phyloP scores from a whole-genome alignment of 139 green algal species.

The Closterium sp. region DNA sequence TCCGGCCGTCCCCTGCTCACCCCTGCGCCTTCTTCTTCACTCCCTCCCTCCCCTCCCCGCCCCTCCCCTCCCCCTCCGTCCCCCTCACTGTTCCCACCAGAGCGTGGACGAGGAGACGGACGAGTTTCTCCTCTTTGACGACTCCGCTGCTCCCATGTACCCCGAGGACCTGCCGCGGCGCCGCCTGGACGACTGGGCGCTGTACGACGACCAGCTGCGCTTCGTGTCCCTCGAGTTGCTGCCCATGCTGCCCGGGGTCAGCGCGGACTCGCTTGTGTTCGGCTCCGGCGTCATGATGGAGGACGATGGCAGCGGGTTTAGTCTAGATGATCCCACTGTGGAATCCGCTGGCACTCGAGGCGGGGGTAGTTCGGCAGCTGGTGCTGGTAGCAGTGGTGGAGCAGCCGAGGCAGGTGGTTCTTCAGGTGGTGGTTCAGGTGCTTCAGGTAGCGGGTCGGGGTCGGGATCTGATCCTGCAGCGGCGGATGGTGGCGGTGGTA shows the following conservation, averaged over 20 bases:
- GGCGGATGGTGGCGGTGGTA: slow-evolving; percentile 51
- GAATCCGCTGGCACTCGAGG: not conserved
- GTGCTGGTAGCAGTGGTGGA: not conserved
- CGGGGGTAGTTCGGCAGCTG: not conserved
- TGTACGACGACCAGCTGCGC: slow-evolving; percentile 47
- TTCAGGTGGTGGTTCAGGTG: not conserved
- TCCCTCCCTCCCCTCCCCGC: not conserved
- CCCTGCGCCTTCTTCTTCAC: not conserved
- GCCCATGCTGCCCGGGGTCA: slow-evolving; percentile 79
- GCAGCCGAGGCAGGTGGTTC: not conserved
- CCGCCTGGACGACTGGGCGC: slow-evolving; percentile 61
- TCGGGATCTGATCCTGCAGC: not conserved
- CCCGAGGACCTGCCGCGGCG: slow-evolving; percentile 74
- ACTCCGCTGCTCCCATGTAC: slow-evolving; percentile 66
- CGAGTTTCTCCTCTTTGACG: slow-evolving; percentile 81
- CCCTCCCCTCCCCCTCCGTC: not conserved
- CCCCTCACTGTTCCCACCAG: not conserved
- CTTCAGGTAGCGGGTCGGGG: not conserved
- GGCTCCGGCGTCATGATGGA: slow-evolving; percentile 75
- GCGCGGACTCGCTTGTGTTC: slow-evolving; percentile 82
- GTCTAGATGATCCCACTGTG: slow-evolving; percentile 29
- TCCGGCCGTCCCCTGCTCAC: not conserved
- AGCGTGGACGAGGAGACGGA: slow-evolving; percentile 77
- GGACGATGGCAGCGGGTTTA: slow-evolving; percentile 72
- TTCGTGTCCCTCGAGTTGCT: slow-evolving; percentile 80